Evolutionary conservation across 2,329 filamentous ascomycete species (phyloP), one percentile per base, ranked within the genome.

Genomic region (Fusarium mundagurra): DNA sequence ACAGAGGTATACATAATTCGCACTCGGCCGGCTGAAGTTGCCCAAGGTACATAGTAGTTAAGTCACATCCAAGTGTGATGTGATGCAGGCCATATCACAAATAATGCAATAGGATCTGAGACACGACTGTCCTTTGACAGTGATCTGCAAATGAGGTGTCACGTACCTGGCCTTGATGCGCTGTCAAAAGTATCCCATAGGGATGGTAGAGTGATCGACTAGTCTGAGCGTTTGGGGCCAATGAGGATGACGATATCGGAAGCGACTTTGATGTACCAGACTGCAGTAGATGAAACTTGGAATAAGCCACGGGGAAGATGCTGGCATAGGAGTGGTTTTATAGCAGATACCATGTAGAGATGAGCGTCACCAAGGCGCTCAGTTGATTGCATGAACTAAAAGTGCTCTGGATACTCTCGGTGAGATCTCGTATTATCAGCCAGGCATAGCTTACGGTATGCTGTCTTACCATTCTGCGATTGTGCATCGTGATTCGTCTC

Each of bases 151-250:
- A 43, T 29, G 31, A 31, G 29, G 6, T 31, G 36, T 41, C n/a
- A 51, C 36, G 66, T 70, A 55, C 54, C 64, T 68, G 39, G 29
- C 31, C 34, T 61, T 57, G 69, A 71, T 71, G 69, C 39, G 69
- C 53, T 71, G 69, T 62, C 61, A 36, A 54, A 57, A n/a, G 24
- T 39, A 41, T 69, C 24, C 62, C 54, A 47, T 50, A 58, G 36
- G 67, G 55, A 63, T 71, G 62, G 62, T 67, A 67, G 55, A 63
- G 33, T 71, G 67, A 71, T 71, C 50, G 54, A 67, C 61, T 62
- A 67, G 55, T 27, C 43, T 47, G 41, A 47, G 39, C 20, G n/a
- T 39, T 24, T 22, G 27, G 58, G 53, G 24, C 69, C 69, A 71
- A 71, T 71, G n/a, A 34, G 14, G 43, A 27, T 43, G 39, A 24